These are phyloP conservation scores for Nakazawaea holstii DNA, from an alignment of 805 yeast species.

Conservation along the genomic window DNA sequence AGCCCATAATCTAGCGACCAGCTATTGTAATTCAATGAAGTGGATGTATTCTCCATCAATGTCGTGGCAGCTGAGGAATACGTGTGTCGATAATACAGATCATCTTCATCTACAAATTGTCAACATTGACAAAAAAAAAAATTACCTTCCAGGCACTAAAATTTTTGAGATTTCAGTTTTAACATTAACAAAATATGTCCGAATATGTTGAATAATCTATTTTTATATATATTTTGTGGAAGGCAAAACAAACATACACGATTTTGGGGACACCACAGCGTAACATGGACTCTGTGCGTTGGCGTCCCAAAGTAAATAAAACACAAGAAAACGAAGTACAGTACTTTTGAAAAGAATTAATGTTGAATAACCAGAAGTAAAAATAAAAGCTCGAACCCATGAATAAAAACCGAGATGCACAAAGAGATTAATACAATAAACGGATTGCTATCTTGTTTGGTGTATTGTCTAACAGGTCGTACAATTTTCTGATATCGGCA, in stretches of 20 bases:
- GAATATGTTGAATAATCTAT: conserved; percentile 5
- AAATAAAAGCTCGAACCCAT: background rate
- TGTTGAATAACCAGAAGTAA: conserved; percentile 2
- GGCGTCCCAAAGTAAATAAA: background rate
- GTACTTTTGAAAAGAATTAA: background rate
- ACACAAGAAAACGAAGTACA: background rate
- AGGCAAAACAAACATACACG: background rate
- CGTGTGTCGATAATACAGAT: no score
- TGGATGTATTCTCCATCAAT: background rate
- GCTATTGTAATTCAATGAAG: background rate
- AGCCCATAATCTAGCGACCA: conserved; percentile 6
- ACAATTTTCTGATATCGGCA: conserved; percentile 77
- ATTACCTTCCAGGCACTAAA: background rate
- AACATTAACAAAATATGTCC: background rate
- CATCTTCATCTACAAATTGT: no score
- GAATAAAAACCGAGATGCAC: background rate
- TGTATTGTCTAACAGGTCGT: conserved; percentile 82
- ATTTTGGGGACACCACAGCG: background rate
- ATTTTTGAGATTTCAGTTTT: background rate
- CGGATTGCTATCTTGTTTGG: conserved; percentile 90
- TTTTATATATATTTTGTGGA: background rate
- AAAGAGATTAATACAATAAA: conserved; percentile 57
- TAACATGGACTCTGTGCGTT: no score
- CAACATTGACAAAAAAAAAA: background rate
- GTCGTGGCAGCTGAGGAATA: background rate